Base-by-base conservation (phyloP, 768 basidiomycete genomes). In the Crepidotus variabilis region DNA sequence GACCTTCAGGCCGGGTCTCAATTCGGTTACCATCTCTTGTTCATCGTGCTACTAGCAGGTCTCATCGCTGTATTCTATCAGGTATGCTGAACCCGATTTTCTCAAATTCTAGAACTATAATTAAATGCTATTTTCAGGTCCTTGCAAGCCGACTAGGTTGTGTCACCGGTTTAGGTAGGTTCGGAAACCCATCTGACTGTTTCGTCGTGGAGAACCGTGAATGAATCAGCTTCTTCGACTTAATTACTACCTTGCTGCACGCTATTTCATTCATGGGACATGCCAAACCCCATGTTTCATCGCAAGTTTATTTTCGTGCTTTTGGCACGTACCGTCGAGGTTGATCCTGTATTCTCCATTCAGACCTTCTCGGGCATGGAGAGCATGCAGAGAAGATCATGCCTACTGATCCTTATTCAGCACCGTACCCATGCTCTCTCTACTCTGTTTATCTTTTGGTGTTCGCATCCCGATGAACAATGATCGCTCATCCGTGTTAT, bases 1-100 rank as follows among this genome's bases (percentile, higher is more conserved):
- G 93, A 94, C 72, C 74, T 95, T 7, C 87, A 91, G 70, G 93
- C 93, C 0, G 93, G 93, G 9, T 88, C 89, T 18, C 69, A 85
- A 55, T 95, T 81, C 67, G 94, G 95, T 0, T 97, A 96, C 71
- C 82, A 81, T 57, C 77, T 95, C 13, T 80, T 98, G 28, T 95
- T 96, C 70, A 78, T 92, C 14, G 86, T 98, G 10, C 78, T 97
- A 6, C 68, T 97, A 18, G 77, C 94, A 1, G 93, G 93, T 9
- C 60, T 95, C 7, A 85, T 91, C 54, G 94, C 92, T 14, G 87
- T 89, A 1, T 84, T 90, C 59, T 76, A 94, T 14, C 95, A 97
- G 81, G 89, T 83, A 47, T 36, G 70, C 54, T 7, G 16, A 47
- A n/a, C 33, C 16, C 20, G 5, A 18, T 35, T 49, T 4, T 11